Percentiles rank a stretch among this genome's conserved stretches.
Conservation (phyloP, 805 yeast species). For the Ascoidea asiatica region DNA sequence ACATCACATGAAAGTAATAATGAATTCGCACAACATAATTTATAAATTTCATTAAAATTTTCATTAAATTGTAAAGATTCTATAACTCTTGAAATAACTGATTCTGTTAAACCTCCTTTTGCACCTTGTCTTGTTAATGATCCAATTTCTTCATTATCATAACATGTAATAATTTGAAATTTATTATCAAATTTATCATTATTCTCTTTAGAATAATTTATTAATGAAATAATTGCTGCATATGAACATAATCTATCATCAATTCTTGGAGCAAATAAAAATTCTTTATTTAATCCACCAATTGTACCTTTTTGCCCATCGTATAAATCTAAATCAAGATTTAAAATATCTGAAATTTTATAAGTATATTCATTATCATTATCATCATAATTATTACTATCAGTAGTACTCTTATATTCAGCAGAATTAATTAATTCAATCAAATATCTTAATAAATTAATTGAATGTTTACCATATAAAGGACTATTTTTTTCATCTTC, state of each 20-base stretch:
- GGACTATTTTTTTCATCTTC: conserved; percentile 53
- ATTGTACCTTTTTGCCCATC: conserved; percentile 70
- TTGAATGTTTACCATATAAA: conserved; percentile 52
- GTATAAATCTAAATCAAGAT: conserved; percentile 64
- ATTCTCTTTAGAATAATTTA: conserved; percentile 23
- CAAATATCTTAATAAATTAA: conserved; percentile 53
- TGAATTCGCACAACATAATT: conserved; percentile 54
- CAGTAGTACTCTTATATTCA: too few relatives aligned
- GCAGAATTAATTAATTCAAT: conserved; percentile 34
- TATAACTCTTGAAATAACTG: conserved; percentile 42
- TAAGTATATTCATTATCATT: conserved; percentile 13
- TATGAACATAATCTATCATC: conserved; percentile 78
- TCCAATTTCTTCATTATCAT: conserved; percentile 78
- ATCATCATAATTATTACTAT: too few relatives aligned
- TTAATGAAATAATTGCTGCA: conserved; percentile 51
- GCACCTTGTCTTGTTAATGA: conserved; percentile 74
- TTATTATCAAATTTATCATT: conserved; percentile 15
- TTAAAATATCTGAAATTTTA: conserved; percentile 46
- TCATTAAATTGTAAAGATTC: not conserved
- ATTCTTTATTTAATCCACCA: conserved; percentile 70
- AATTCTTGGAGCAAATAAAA: conserved; percentile 68
- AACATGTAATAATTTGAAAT: conserved; percentile 50
- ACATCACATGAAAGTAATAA: conserved; percentile 78
- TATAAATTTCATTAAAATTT: conserved; percentile 15
- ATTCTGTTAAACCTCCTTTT: conserved; percentile 59